Evolutionary conservation across 768 basidiomycete species (phyloP).

Genomic region (Tylopilus sp.): DNA sequence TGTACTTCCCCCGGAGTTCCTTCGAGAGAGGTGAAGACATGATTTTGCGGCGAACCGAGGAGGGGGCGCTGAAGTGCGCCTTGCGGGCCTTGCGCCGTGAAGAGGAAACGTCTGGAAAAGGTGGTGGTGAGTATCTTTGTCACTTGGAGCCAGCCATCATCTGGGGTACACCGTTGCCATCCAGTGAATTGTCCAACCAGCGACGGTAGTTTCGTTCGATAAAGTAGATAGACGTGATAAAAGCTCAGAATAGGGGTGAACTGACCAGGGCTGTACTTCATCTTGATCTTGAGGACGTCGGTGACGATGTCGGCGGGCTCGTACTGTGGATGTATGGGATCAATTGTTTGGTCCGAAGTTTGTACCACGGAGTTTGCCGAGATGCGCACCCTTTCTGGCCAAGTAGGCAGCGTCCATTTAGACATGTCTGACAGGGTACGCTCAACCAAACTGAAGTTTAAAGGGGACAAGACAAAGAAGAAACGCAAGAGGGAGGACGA

Average conservation of each 20-base stretch:
- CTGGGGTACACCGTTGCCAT: conserved; percentile 42
- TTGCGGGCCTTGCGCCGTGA: conserved; percentile 98
- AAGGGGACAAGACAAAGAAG: conserved; percentile 83
- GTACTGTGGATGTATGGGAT: conserved; percentile 17
- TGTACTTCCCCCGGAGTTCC: conserved; percentile 90
- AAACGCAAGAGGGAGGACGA: conserved; percentile 69
- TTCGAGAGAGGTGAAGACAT: conserved; percentile 97
- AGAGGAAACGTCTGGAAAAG: conserved; percentile 71
- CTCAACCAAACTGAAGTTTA: conserved; percentile 80
- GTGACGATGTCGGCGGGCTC: conserved; percentile 43
- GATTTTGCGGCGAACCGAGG: conserved; percentile 92
- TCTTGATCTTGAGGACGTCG: conserved; percentile 64
- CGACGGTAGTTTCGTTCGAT: conserved; percentile 24
- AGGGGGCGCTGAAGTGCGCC: conserved; percentile 95
- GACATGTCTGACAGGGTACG: conserved; percentile 50
- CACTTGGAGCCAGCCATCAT: conserved; percentile 33
- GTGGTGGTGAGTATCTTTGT: conserved; percentile 32
- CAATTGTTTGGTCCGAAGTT: conserved; percentile 38
- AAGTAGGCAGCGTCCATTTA: neutral
- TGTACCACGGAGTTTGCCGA: conserved; percentile 26
- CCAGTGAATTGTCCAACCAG: conserved; percentile 46
- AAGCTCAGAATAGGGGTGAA: conserved; percentile 27
- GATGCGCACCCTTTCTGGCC: no score
- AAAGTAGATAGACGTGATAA: conserved; percentile 15
- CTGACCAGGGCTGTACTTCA: conserved; percentile 85